Evolutionary conservation across 768 basidiomycete genomes (phyloP).

Genomic region (Royoungia palumana): DNA sequence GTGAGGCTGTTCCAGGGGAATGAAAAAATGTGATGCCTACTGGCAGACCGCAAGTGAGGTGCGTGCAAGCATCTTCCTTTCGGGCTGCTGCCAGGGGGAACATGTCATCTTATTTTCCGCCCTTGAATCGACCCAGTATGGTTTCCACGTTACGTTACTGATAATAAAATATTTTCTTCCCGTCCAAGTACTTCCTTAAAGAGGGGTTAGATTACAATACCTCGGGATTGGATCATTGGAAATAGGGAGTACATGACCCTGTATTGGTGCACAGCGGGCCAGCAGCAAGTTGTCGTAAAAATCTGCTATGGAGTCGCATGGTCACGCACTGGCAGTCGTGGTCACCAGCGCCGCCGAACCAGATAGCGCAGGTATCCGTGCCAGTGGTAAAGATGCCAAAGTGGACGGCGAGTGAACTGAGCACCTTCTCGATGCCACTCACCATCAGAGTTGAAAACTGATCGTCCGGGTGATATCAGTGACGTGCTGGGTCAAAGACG

Average conservation of each 20-base stretch:
- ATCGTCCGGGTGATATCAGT: too few relatives aligned
- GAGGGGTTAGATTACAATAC: constrained; percentile 9
- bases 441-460: background rate
- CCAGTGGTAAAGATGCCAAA: background rate
- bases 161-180: constrained; percentile 11
- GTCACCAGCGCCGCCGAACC: background rate
- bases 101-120: constrained; percentile 21
- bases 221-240: constrained; percentile 12
- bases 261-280: constrained; percentile 5
- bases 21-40: constrained; percentile 15
- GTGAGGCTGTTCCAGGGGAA: constrained; percentile 24
- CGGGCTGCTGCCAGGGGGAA: constrained; percentile 6
- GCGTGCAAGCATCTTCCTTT: constrained; percentile 13
- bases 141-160: constrained; percentile 28
- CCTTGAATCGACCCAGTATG: constrained; percentile 5
- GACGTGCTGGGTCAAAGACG: background rate
- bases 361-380: background rate
- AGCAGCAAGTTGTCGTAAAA: constrained; percentile 19
- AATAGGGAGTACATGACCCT: constrained; percentile 16
- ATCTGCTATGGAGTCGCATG: constrained; percentile 9
- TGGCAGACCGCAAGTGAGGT: constrained; percentile 17
- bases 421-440: background rate
- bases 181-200: constrained; percentile 13
- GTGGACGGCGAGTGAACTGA: background rate
- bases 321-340: background rate